Base-by-base conservation (phyloP, 129 eudicot species). In the Logfia minima region DNA sequence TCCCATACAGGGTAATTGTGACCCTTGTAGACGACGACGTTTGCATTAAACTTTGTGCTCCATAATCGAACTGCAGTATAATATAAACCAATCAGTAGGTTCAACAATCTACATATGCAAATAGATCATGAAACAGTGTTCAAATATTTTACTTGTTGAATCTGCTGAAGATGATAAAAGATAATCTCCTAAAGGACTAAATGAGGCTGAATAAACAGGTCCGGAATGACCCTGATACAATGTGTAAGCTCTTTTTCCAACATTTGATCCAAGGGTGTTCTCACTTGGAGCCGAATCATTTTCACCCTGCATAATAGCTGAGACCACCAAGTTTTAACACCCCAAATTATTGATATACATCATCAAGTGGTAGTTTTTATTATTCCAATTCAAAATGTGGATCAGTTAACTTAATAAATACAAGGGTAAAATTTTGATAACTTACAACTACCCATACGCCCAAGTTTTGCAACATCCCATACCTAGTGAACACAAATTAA, bases 1-100 rank as follows among this genome's bases (percentile, higher is more conserved):
- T 95, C 99, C 99, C 99, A 95, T 16, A 95, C 99, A 74, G 99
- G 97, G 85, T 87, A 95, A 84, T 95, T 95, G 72, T 95, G 99
- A 78, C 97, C 97, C 85, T 92, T 95, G 86, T 95, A 95, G 89
- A 94, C 89, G 41, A 95, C 99, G 64, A 95, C 86, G 77, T 95
- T 95, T 45, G 99, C 96, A 86, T 95, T 95, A 48, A 95, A 80
- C 48, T 88, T 91, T 71, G 94, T 91, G 89, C 96, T 89, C 99
- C 99, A 95, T 58, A 95, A 76, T 67, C 99, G 86, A 77, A 93
- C 98, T 93, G 97, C 86, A 81, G 61, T 32, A 66, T 43, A 68
- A 35, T 18, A 68, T 55, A 66, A 66, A 59, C 65, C 2, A 24
- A 72, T 74, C 55, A 21, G 68, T 69, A 21, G 32, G 34, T 60